Percentiles rank a stretch among this genome's conserved stretches.
These are phyloP conservation scores for Hymenoscyphus repandus DNA, from an alignment of 2,329 filamentous ascomycete species.

Conservation along the genomic window DNA sequence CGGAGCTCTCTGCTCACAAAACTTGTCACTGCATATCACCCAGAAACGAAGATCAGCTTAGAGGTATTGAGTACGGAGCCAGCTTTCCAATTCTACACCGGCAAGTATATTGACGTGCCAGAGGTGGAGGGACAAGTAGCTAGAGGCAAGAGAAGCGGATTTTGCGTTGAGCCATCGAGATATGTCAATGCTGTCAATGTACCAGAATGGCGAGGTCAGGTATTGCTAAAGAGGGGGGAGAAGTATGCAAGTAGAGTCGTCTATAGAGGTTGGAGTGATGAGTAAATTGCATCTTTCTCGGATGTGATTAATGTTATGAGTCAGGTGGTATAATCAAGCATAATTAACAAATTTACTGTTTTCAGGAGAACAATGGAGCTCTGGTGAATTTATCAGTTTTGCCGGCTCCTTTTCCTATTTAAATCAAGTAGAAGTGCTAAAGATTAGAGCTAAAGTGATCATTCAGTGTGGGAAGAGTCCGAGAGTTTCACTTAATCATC, in stretches of 20 bases:
- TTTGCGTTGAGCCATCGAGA: constrained; percentile 88
- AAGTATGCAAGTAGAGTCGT: constrained; percentile 76
- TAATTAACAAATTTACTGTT: too few relatives aligned
- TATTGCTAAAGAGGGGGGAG: constrained; percentile 77
- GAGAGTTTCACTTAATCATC: too few relatives aligned
- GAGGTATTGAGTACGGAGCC: constrained; percentile 90
- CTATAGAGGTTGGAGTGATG: constrained; percentile 77
- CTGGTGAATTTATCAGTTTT: too few relatives aligned
- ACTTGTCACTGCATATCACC: constrained; percentile 69
- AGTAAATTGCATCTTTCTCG: constrained; percentile 6
- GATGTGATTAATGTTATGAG: too few relatives aligned
- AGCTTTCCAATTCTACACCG: constrained; percentile 95
- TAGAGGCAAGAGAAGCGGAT: constrained; percentile 64
- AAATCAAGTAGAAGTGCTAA: too few relatives aligned
- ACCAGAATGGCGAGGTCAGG: constrained; percentile 72
- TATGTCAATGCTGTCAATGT: constrained; percentile 87
- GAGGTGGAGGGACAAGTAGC: constrained; percentile 57
- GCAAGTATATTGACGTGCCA: constrained; percentile 75
- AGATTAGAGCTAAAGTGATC: too few relatives aligned
- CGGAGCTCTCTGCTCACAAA: constrained; percentile 54
- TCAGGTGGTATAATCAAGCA: too few relatives aligned
- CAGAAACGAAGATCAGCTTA: constrained; percentile 69
- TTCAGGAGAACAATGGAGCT: too few relatives aligned
- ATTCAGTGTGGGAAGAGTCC: too few relatives aligned
- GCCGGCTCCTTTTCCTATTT: too few relatives aligned